These are phyloP conservation scores for Ogataea hybrid DNA, from an alignment of 1,139 yeast species.

Conservation along the genomic window DNA sequence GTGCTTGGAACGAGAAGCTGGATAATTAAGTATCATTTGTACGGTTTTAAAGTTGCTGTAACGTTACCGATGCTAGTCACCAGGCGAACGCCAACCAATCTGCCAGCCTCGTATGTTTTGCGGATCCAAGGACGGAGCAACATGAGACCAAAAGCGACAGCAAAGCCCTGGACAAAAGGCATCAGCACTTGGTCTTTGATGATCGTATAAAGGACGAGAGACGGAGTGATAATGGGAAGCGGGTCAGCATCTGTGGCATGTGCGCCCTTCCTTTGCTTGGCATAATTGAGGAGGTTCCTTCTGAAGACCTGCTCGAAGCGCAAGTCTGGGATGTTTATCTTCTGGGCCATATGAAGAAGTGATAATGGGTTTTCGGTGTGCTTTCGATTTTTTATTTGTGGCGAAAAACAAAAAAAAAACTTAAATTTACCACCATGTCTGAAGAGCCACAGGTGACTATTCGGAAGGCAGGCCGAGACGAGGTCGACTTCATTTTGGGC, in stretches of 20 bases:
- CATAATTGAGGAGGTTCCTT: slow-evolving; percentile 39
- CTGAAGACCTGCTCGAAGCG: slow-evolving; percentile 63
- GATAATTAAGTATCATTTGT: slow-evolving; percentile 3
- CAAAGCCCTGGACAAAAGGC: slow-evolving; percentile 63
- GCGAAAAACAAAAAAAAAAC: slow-evolving; percentile 4
- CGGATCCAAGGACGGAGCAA: slow-evolving; percentile 42
- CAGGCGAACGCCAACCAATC: slow-evolving; percentile 17
- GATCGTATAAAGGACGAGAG: slow-evolving; percentile 52
- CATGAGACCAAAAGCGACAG: slow-evolving; percentile 42
- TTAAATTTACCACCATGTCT: slow-evolving; percentile 14
- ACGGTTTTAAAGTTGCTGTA: slow-evolving; percentile 7
- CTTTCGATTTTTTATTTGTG: slow-evolving; percentile 5
- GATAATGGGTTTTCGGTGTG: slow-evolving; percentile 9
- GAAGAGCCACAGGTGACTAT: slow-evolving; percentile 83
- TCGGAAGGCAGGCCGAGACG: slow-evolving; percentile 79
- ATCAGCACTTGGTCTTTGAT: slow-evolving; percentile 63
- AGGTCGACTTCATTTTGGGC: slow-evolving; percentile 83
- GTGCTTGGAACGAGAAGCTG: slow-evolving; percentile 58
- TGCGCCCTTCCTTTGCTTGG: slow-evolving; percentile 16
- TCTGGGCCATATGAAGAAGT: slow-evolving; percentile 6
- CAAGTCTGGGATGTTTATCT: slow-evolving; percentile 55
- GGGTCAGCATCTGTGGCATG: slow-evolving; percentile 6
- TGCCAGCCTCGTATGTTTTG: slow-evolving; percentile 17
- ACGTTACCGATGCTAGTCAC: slow-evolving; percentile 11
- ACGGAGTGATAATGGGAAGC: slow-evolving; percentile 44